Conservation (phyloP, 2,329 filamentous ascomycete species). For the Nemania diffusa region DNA sequence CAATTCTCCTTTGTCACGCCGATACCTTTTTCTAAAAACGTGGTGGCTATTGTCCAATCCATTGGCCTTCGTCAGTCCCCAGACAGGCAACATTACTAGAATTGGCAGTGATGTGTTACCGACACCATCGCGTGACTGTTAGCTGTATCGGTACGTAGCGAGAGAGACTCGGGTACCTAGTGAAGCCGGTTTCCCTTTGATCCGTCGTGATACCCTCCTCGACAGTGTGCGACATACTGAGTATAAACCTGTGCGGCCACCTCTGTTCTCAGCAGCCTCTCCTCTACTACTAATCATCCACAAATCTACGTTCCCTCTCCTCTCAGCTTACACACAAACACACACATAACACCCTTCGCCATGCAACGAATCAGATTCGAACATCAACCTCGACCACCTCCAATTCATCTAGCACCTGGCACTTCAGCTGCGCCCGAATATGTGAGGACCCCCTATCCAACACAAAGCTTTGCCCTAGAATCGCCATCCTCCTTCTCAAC, state of each 20-base stretch:
- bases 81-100: neutral
- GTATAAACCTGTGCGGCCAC: neutral
- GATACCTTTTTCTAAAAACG: neutral
- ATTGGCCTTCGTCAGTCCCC: neutral
- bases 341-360: neutral
- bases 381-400: neutral
- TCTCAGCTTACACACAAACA: neutral
- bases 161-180: neutral
- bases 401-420: neutral
- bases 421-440: neutral
- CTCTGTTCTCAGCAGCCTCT: neutral
- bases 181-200: neutral
- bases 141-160: neutral
- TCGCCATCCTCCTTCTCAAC: neutral
- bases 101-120: neutral
- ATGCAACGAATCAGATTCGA: slow-evolving; percentile 3
- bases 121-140: slow-evolving; percentile 8
- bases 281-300: neutral
- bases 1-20: neutral
- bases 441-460: slow-evolving; percentile 5
- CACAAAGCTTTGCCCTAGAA: neutral
- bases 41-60: neutral
- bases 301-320: neutral
- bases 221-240: neutral
- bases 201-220: neutral